phyloP scores from a whole-genome alignment of 2,329 filamentous ascomycete species.

The Coniochaeta sp. region DNA sequence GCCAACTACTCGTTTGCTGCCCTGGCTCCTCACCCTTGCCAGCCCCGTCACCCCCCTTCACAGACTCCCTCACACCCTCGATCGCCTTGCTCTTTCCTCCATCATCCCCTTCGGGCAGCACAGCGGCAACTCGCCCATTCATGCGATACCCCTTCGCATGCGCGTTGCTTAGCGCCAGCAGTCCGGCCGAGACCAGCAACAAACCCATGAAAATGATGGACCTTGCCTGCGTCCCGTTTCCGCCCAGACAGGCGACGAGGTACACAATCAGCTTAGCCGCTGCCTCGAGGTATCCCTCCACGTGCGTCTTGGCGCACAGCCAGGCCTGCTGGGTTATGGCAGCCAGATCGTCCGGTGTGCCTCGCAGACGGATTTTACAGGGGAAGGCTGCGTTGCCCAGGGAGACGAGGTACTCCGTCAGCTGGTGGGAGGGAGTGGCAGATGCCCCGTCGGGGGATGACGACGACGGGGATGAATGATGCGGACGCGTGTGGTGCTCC shows the following conservation, averaged over 20 bases:
- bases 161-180: constrained; percentile 48
- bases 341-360: constrained; percentile 47
- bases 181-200: constrained; percentile 42
- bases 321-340: constrained; percentile 52
- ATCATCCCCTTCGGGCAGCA: constrained; percentile 13
- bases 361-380: constrained; percentile 42
- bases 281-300: constrained; percentile 46
- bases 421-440: constrained; percentile 12
- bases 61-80: neutral
- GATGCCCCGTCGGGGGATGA: neutral
- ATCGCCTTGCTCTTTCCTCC: neutral
- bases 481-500: constrained; percentile 11
- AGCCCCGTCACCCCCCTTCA: neutral
- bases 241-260: constrained; percentile 45
- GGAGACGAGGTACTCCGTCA: constrained; percentile 43
- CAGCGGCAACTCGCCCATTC: constrained; percentile 39
- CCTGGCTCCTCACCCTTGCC: constrained; percentile 3
- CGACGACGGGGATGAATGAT: neutral
- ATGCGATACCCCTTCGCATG: constrained; percentile 39
- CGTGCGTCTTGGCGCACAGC: constrained; percentile 42
- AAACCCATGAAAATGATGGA: constrained; percentile 43
- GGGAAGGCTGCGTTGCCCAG: constrained; percentile 36
- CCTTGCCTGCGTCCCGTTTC: constrained; percentile 47
- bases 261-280: constrained; percentile 51
- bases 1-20: neutral